Conservation (phyloP, 306 rosid genomes). For the Macrotyloma uniflorum region DNA sequence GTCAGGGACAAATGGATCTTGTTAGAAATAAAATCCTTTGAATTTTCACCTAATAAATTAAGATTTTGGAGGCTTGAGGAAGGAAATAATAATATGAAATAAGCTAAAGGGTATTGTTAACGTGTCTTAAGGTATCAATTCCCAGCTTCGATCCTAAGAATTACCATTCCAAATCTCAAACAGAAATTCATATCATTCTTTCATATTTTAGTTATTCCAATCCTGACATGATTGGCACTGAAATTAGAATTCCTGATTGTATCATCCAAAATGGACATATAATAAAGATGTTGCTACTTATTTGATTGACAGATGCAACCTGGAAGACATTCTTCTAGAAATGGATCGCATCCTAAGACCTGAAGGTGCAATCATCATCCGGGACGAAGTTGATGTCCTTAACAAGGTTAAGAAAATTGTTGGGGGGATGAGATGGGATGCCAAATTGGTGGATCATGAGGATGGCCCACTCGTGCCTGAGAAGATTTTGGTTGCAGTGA, state of each 20-base stretch:
- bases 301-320: slow-evolving; percentile 63
- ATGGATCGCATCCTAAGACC: slow-evolving; percentile 95
- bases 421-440: slow-evolving; percentile 87
- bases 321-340: slow-evolving; percentile 90
- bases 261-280: not conserved
- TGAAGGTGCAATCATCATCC: slow-evolving; percentile 73
- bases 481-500: slow-evolving; percentile 79
- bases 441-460: slow-evolving; percentile 90
- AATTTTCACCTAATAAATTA: too few relatives aligned
- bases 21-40: too few relatives aligned
- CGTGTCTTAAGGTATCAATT: too few relatives aligned
- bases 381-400: slow-evolving; percentile 83
- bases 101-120: too few relatives aligned
- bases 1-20: too few relatives aligned
- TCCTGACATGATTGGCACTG: not conserved
- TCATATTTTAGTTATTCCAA: not conserved
- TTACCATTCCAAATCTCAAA: not conserved
- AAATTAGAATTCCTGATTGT: not conserved
- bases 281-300: slow-evolving; percentile 10
- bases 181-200: not conserved
- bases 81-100: too few relatives aligned
- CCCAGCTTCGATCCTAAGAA: not conserved
- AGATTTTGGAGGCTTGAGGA: too few relatives aligned
- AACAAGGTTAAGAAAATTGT: slow-evolving; percentile 77
- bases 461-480: slow-evolving; percentile 87